Evolutionary conservation across 306 rosid species (phyloP).

Genomic region (Vicia villosa): DNA sequence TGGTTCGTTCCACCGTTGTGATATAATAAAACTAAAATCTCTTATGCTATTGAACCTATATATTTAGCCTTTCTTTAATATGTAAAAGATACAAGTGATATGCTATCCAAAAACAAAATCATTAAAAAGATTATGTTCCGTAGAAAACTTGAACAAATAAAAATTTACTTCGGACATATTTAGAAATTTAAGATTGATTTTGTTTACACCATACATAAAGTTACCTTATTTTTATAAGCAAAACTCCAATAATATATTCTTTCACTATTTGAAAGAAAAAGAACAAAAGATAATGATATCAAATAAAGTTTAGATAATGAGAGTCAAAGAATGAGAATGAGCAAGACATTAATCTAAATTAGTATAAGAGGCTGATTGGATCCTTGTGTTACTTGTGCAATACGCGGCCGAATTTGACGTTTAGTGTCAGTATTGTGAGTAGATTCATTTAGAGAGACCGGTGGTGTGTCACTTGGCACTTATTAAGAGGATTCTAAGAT

Average conservation of each 20-base stretch:
- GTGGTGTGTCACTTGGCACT: no score
- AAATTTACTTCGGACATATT: neutral
- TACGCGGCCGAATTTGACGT: no score
- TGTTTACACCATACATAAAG: neutral
- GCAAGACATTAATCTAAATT: no score
- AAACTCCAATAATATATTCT: neutral
- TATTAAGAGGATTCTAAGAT: no score
- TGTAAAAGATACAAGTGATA: neutral
- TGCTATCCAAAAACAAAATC: neutral
- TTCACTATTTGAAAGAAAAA: constrained; percentile 1
- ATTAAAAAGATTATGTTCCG: neutral
- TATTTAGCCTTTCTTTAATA: neutral
- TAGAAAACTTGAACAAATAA: neutral
- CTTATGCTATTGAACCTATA: neutral
- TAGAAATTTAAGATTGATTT: constrained; percentile 4
- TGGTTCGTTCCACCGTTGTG: no score
- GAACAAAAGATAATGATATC: neutral
- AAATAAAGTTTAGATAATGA: neutral
- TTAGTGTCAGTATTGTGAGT: no score
- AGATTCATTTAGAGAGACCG: no score
- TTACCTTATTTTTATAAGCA: neutral
- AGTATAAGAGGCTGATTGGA: no score
- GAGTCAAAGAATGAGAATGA: no score
- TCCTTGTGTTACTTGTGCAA: no score
- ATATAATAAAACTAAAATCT: no score